Evolutionary conservation across 495 filamentous ascomycete species (phyloP).

Genomic region (Talaromyces adpressus): DNA sequence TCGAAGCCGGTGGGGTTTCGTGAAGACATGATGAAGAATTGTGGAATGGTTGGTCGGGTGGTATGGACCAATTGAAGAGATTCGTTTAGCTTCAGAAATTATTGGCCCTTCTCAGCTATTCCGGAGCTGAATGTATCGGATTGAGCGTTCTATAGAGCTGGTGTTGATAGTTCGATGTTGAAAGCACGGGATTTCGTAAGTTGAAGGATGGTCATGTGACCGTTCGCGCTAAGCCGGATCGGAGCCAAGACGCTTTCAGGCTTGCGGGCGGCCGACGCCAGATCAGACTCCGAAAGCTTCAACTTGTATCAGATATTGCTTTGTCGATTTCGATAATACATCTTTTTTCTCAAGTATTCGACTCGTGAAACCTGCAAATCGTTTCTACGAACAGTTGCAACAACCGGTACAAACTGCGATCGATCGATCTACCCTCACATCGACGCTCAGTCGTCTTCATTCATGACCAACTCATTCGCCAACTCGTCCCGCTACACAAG

Average conservation of each 20-base stretch:
- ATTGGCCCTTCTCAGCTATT: not conserved
- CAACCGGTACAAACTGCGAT: not conserved
- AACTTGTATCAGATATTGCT: not conserved
- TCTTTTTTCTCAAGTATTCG: not conserved
- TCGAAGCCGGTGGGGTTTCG: slow-evolving; percentile 82
- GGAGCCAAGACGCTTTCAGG: not conserved
- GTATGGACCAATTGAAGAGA: not conserved
- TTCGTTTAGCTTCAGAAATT: not conserved
- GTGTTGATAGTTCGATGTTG: not conserved
- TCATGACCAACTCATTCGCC: slow-evolving; percentile 19
- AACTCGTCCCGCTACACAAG: slow-evolving; percentile 12
- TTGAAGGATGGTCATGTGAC: not conserved
- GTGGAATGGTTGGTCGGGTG: not conserved
- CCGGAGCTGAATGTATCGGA: not conserved
- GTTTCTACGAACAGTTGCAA: not conserved
- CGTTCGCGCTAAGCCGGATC: slow-evolving; percentile 4
- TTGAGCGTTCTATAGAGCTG: not conserved
- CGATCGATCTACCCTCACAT: not conserved
- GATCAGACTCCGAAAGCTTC: slow-evolving; percentile 6
- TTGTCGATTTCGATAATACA: not conserved
- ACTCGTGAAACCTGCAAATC: not conserved
- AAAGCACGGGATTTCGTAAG: not conserved
- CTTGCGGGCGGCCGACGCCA: not conserved
- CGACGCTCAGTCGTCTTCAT: not conserved
- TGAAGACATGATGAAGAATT: slow-evolving; percentile 37